phyloP scores from a whole-genome alignment of 176 grass and related monocot species.

The Oryza glaberrima region DNA sequence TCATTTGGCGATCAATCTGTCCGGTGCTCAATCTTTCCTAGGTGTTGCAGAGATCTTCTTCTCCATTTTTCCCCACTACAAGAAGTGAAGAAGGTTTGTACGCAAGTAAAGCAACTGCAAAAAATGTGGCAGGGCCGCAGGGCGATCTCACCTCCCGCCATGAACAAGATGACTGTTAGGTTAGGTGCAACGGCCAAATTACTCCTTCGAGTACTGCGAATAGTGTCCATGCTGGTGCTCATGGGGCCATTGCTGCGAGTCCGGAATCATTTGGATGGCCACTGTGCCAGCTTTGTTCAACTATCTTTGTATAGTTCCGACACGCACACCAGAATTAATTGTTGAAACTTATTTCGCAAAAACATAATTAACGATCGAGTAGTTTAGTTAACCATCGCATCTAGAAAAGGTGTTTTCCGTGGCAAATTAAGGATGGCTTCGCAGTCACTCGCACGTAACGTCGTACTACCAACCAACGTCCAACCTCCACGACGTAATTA shows the following conservation, averaged over 20 bases:
- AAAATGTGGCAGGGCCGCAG: background rate
- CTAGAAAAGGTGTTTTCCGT: conserved; percentile 19
- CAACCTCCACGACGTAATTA: conserved; percentile 22
- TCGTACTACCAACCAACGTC: conserved; percentile 40
- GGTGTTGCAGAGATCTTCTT: background rate
- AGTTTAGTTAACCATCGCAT: background rate
- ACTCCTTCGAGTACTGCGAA: background rate
- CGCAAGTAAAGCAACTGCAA: background rate
- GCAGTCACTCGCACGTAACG: conserved; percentile 10
- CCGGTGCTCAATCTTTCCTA: background rate
- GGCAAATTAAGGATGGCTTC: background rate
- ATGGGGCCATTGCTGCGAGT: background rate
- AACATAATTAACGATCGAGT: background rate
- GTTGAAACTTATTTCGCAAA: background rate
- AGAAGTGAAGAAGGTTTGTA: background rate
- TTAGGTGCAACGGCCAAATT: background rate
- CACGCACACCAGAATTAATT: background rate
- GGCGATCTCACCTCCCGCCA: background rate
- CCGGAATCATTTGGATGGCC: background rate
- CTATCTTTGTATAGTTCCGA: background rate
- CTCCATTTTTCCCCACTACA: background rate
- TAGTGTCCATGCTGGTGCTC: background rate
- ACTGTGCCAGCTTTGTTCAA: too few relatives aligned
- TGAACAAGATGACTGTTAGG: background rate
- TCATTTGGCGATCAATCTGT: background rate